Conservation (phyloP, 495 filamentous ascomycete genomes). For the Hypoxylon subgilvum region DNA sequence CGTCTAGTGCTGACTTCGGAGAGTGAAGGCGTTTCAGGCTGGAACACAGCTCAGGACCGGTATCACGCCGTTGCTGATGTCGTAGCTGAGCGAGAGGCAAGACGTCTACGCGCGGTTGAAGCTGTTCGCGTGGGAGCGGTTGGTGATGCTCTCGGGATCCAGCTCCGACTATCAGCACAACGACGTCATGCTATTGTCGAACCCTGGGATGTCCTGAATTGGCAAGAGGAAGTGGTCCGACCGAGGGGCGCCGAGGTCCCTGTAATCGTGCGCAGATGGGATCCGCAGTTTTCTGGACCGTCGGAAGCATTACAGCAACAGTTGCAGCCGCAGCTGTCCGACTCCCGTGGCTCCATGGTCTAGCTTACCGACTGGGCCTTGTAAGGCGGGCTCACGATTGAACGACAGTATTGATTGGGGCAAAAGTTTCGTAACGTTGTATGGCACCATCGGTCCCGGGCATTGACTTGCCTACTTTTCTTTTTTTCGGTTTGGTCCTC, state of each 20-base stretch:
- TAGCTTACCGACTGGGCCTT: slow-evolving; percentile 23
- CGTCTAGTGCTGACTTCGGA: slow-evolving; percentile 62
- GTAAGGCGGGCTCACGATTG: slow-evolving; percentile 27
- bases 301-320: slow-evolving; percentile 24
- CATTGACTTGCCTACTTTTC: slow-evolving; percentile 13
- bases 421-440: slow-evolving; percentile 24
- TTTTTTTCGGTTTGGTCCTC: slow-evolving; percentile 23
- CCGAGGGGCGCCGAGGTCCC: slow-evolving; percentile 37
- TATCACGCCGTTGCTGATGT: slow-evolving; percentile 57
- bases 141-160: slow-evolving; percentile 34
- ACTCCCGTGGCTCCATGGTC: slow-evolving; percentile 39
- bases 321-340: slow-evolving; percentile 19
- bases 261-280: slow-evolving; percentile 42
- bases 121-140: slow-evolving; percentile 39
- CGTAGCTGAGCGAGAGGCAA: slow-evolving; percentile 64
- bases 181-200: slow-evolving; percentile 37
- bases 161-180: slow-evolving; percentile 35
- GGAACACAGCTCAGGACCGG: slow-evolving; percentile 49
- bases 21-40: slow-evolving; percentile 52
- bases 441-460: slow-evolving; percentile 29
- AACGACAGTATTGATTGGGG: slow-evolving; percentile 15
- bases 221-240: slow-evolving; percentile 49
- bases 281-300: slow-evolving; percentile 37
- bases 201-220: slow-evolving; percentile 49
- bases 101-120: slow-evolving; percentile 48